A percentile compares a stretch with the other conserved stretches of the same genome.
Evolutionary conservation across 176 grass and related monocot genomes (phyloP).

Genomic region (Triticum aestivum): DNA sequence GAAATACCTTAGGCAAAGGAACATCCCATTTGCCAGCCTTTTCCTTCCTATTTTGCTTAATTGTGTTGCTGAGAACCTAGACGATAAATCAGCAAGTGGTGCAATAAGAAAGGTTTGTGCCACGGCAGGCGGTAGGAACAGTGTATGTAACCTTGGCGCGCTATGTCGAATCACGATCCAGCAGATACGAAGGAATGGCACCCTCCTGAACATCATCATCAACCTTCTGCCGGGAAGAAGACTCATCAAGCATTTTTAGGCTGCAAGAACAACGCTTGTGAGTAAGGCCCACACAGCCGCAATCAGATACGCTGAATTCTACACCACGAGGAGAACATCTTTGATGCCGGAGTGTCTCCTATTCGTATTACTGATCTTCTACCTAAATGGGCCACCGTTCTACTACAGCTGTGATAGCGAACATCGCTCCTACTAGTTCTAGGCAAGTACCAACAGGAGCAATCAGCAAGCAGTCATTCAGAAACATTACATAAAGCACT

Average conservation of each 20-base stretch:
- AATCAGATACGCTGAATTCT: background rate
- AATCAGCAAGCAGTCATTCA: background rate
- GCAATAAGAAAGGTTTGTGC: background rate
- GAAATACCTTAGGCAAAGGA: constrained; percentile 74
- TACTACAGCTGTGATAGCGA: background rate
- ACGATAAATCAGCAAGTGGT: background rate
- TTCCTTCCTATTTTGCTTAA: constrained; percentile 89
- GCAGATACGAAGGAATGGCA: constrained; percentile 72
- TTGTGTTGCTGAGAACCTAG: constrained; percentile 88
- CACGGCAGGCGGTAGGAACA: background rate
- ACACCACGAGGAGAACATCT: background rate
- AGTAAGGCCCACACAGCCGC: background rate
- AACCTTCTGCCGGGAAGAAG: constrained; percentile 18
- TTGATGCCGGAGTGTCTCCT: background rate
- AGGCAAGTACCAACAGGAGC: background rate
- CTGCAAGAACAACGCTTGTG: constrained; percentile 20
- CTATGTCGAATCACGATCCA: constrained; percentile 77
- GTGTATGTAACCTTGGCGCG: constrained; percentile 62
- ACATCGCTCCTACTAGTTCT: background rate
- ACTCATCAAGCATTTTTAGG: constrained; percentile 93
- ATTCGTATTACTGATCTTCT: background rate
- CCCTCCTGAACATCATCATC: constrained; percentile 70
- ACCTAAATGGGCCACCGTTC: background rate
- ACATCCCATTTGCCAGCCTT: constrained; percentile 94
- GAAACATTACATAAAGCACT: constrained; percentile 19